These are phyloP conservation scores for Arthrobotrys musiformis DNA, from an alignment of 2,329 filamentous ascomycete genomes.

Conservation along the genomic window DNA sequence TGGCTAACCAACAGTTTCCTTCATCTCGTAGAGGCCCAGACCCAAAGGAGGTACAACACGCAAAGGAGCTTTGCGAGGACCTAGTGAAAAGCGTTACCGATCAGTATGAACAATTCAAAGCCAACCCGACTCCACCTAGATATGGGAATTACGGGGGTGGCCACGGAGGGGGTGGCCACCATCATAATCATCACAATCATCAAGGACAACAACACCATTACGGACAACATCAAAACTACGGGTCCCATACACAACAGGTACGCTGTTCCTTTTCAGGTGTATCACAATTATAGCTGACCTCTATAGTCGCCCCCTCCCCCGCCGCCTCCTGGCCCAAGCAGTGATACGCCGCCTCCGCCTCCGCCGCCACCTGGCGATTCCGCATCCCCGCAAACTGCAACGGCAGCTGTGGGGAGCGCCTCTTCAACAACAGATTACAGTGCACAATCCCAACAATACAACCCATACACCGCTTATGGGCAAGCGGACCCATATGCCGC, in stretches of 20 bases:
- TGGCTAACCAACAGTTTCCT: slow-evolving; percentile 61
- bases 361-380: slow-evolving; percentile 60
- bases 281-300: slow-evolving; percentile 52
- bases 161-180: slow-evolving; percentile 67
- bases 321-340: slow-evolving; percentile 59
- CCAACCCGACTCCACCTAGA: slow-evolving; percentile 75
- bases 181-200: slow-evolving; percentile 62
- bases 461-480: slow-evolving; percentile 66
- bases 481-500: slow-evolving; percentile 84
- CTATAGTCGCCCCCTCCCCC: slow-evolving; percentile 57
- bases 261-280: not conserved
- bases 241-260: slow-evolving; percentile 60
- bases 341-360: slow-evolving; percentile 60
- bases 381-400: slow-evolving; percentile 61
- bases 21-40: slow-evolving; percentile 79
- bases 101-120: slow-evolving; percentile 92
- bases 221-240: slow-evolving; percentile 63
- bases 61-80: slow-evolving; percentile 88
- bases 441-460: slow-evolving; percentile 66
- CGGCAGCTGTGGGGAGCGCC: slow-evolving; percentile 64
- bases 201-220: slow-evolving; percentile 63
- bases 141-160: slow-evolving; percentile 68
- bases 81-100: slow-evolving; percentile 85
- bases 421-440: slow-evolving; percentile 74
- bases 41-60: slow-evolving; percentile 82